Base-by-base conservation (phyloP, 805 yeast species). In the Kodamaea lidongshanica region DNA sequence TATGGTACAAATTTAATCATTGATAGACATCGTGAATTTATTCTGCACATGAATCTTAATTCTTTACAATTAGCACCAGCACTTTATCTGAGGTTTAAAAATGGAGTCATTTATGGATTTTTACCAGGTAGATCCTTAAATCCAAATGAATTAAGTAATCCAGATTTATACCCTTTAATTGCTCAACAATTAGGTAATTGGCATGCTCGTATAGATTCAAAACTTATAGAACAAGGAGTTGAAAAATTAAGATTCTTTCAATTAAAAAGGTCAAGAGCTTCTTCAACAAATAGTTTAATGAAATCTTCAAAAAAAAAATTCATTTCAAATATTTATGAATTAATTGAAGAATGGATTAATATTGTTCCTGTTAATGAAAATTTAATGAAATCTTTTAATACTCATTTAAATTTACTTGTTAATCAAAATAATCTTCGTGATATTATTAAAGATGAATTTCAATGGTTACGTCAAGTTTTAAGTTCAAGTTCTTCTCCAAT, bases 91-190 rank as follows among this genome's bases (percentile, higher is more conserved):
- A 56, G 82, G 30, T 79, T 82, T 43, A 71, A 74, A 19, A 81
- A 81, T 50, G 92, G 92, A 1, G 61, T 81, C 24, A 70, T 81
- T 8, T 81, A 81, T 45, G 87, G 84, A 5, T 81, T 61, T 44
- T 60, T 79, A 7, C 70, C 73, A 1, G 92, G 92, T 7, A 49
- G 78, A 16, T 69, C 88, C 0, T 57, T 79, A 19, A 60, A 67
- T 4, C 70, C 77, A 6, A 54, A 58, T 9, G 84, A 81, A 42
- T 56, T 81, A 34, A 56, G 70, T 17, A 42, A 64, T 25, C 62
- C 62, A 4, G 40, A 46, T 9, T 38, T 80, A 9, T 77, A 65
- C 52, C 74, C 73, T 1, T 63, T 71, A 13, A 74, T 82, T 13
- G 81, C 88, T 0, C 71, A 70, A 25, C 71, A 73, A 37, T 61